Conservation (phyloP, 176 grass and related monocot species). For the Sorghum bicolor region DNA sequence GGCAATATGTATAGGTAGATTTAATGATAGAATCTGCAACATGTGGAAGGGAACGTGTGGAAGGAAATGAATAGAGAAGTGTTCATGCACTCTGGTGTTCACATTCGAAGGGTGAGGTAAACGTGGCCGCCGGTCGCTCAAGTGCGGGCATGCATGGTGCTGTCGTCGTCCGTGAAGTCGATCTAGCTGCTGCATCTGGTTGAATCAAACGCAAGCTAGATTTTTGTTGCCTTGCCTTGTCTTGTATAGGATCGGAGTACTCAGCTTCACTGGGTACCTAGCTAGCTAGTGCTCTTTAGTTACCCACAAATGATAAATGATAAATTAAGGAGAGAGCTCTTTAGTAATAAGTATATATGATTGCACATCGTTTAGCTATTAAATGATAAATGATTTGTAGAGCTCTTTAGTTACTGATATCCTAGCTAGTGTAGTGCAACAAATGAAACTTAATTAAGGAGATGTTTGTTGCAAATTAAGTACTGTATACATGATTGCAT, state of each 20-base stretch:
- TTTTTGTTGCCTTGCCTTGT: background rate
- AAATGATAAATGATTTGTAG: background rate
- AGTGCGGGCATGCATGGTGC: background rate
- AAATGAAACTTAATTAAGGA: background rate
- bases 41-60: background rate
- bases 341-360: background rate
- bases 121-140: background rate
- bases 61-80: background rate
- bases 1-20: background rate
- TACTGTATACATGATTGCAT: background rate
- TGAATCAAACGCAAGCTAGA: background rate
- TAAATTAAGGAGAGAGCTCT: background rate
- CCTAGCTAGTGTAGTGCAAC: background rate
- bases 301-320: no score
- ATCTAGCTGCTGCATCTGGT: background rate
- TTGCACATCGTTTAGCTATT: background rate
- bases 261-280: background rate
- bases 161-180: background rate
- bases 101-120: background rate
- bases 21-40: background rate
- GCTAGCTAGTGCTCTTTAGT: background rate
- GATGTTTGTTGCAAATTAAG: background rate
- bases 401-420: no score
- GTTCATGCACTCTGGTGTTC: background rate
- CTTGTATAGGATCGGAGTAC: background rate